Evolutionary conservation across 2,329 filamentous ascomycete genomes (phyloP).

Genomic region (Aspergillus glaucus): DNA sequence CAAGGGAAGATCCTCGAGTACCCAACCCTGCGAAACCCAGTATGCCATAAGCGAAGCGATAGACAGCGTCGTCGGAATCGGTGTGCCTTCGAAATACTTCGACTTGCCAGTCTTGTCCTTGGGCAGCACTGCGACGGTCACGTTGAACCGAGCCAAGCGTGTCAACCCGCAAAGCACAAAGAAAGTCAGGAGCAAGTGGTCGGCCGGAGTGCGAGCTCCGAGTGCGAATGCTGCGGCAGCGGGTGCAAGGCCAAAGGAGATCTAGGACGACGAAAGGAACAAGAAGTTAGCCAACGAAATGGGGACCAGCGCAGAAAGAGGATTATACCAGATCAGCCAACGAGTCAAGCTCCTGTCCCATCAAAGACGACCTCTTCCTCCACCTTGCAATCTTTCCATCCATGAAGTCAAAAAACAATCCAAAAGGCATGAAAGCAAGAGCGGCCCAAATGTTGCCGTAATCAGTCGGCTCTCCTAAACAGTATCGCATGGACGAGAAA

Average conservation of each 20-base stretch:
- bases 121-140: slow-evolving; percentile 80
- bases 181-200: slow-evolving; percentile 73
- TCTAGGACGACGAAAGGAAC: slow-evolving; percentile 46
- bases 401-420: slow-evolving; percentile 96
- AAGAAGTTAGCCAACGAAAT: slow-evolving; percentile 4
- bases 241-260: slow-evolving; percentile 90
- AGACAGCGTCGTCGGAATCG: slow-evolving; percentile 82
- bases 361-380: slow-evolving; percentile 93
- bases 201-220: slow-evolving; percentile 74
- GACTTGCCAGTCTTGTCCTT: slow-evolving; percentile 91
- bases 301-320: background rate
- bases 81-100: slow-evolving; percentile 93
- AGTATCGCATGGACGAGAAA: slow-evolving; percentile 91
- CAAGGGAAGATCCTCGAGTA: slow-evolving; percentile 69
- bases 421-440: slow-evolving; percentile 81
- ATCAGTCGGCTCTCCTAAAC: slow-evolving; percentile 62
- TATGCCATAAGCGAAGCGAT: slow-evolving; percentile 81
- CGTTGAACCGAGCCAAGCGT: slow-evolving; percentile 92
- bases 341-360: slow-evolving; percentile 96
- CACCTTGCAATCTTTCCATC: slow-evolving; percentile 94
- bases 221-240: slow-evolving; percentile 82
- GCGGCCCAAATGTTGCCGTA: slow-evolving; percentile 71
- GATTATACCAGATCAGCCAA: slow-evolving; percentile 76
- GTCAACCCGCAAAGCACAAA: slow-evolving; percentile 95
- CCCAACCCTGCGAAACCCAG: slow-evolving; percentile 77